Evolutionary conservation across 2,329 filamentous ascomycete genomes (phyloP), one percentile per base, ranked within the genome.

Genomic region (Ophiostoma triangulosporum): DNA sequence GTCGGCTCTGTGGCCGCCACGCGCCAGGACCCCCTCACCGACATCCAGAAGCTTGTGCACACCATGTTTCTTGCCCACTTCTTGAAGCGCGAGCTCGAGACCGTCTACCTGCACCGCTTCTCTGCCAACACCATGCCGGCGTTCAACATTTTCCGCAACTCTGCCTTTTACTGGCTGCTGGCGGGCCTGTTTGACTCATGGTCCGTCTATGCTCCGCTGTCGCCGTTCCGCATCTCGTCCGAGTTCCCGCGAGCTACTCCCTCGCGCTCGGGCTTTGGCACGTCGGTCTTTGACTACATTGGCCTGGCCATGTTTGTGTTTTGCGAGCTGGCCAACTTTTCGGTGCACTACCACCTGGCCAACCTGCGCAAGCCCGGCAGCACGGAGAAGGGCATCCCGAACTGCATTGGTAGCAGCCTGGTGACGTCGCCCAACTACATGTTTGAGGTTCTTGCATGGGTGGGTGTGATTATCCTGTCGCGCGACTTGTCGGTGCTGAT

Each of bases 361-460:
- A 77, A 79, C 57, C 77, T 98, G 58, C 83, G 93, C 50, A 83
- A 81, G 54, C 75, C 80, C 0, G 90, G 90, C 54, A 86, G 84
- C 59, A 91, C 86, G 1, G 88, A 94, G 66, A 80, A 91, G 56
- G 89, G 88, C 61, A 94, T 98, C 58, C 93, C 93, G 1, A 74
- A 74, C 54, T 93, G 93, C 26, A 80, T 91, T 55, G 88, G 90
- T 29, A 97, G 96, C 69, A 75, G 73, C 59, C 70, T 87, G 33
- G 91, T 98, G 51, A 98, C 93, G 12, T 95, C 90, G 72, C 93
- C 93, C 40, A 98, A 98, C 73, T 98, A 98, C 73, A 80, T 95
- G 73, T 97, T 94, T 62, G 93, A 98, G 70, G 76, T 86, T 6
- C 67, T 95, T 35, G 81, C 90, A 0, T 98, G 93, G 93, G 62